Evolutionary conservation across 257 asterid species (phyloP), one percentile per base, ranked within the genome.

Genomic region (Anisodus tanguticus): DNA sequence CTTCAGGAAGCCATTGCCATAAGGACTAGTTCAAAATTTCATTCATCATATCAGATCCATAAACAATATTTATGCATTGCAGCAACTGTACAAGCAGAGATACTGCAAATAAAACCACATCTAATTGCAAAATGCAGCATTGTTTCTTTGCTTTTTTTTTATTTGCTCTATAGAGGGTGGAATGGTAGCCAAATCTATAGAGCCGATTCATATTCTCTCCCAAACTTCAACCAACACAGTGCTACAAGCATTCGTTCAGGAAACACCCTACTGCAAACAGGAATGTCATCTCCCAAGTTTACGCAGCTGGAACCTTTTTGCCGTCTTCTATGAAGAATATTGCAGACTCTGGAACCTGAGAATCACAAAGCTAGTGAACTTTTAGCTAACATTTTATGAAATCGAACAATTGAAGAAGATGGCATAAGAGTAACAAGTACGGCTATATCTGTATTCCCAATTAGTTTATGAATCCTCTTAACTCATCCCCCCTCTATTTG

Each of bases 241-340:
- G 26, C 63, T 45, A 54, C 70, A 9, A 69, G 55, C 60, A 41
- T 69, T 79, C 31, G 54, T 68, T 62, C 55, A 72, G 45, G 82
- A 80, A 63, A 85, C 43, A 45, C 82, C 63, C 12, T 69, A 58
- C 82, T 74, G 43, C 82, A 60, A 43, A 79, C 57, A 83, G 85
- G 70, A 79, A 62, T 53, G 70, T 78, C 79, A 58, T 62, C 12
- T 86, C 66, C 35, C 74, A 35, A 66, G 59, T 49, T 70, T 90
- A 95, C 63, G 39, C 92, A 76, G 98, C 99, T 26, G 97, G 90
- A 59, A 95, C 97, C 93, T 95, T 95, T 87, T 91, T 95, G 84
- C 99, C 98, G 60, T 95, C 99, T 89, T 94, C 99, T 9, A 95
- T 93, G 84, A 95, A 94, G 92, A 80, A 95, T 74, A 95, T 93